Evolutionary conservation across 164 flowering plant genomes (phyloP), one percentile per base, ranked within the genome.

Genomic region (Annona squamosa): DNA sequence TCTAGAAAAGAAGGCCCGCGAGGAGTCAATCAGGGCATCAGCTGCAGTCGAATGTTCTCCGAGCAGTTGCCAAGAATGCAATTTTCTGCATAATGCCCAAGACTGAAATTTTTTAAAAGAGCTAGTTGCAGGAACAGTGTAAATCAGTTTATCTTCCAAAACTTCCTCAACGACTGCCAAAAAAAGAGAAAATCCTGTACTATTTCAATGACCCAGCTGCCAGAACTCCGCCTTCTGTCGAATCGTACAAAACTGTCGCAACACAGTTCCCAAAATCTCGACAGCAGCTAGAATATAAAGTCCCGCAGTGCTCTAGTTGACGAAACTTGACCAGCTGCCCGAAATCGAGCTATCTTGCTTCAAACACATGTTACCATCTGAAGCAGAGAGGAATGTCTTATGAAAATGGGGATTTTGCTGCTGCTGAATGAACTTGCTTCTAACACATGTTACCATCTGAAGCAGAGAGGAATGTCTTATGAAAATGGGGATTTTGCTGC

Each of bases 11-110:
- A 26, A 65, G 19, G 13, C 16, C 16, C 48, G 67, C 69, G 63
- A 65, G 48, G 48, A 26, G 26, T 10, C 75, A 63, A 82, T 75
- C 77, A 75, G 74, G 80, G 76, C 88, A 85, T 82, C 56, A 41
- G 5, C 68, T 10, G 68, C 37, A 26, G 26, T 66, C 18, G 17
- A 9, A 42, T 66, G 19, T 66, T 42, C 12, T 44, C 5, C 68
- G 16, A 13, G 43, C 18, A 66, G 48, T 42, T 2, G 5, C 59
- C 59, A 52, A 52, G 3, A 52, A 52, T 52, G 9, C 59, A 52
- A 52, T 0, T 6, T 52, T 52, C 59, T 37, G 46, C 45, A 41
- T 41, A 42, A 66, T 42, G 68, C 17, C 3, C 13, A 66, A 18
- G 43, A 42, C 68, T 66, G 1, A 19, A 4, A 16, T 9, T 52